Conservation (phyloP, 164 flowering plant species). For the Aristolochia californica region DNA sequence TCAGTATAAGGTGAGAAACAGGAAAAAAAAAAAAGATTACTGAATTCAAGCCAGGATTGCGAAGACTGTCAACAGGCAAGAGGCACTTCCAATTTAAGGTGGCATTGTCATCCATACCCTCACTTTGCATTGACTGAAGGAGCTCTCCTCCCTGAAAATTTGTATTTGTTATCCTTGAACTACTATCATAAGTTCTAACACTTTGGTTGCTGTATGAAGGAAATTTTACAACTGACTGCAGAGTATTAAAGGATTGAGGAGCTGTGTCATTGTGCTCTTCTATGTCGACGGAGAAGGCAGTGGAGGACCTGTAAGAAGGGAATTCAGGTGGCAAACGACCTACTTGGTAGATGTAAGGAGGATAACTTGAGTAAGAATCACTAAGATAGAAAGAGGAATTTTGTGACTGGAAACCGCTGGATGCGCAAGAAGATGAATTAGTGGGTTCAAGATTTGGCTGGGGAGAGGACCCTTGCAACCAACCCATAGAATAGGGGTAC, state of each 20-base stretch:
- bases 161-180: slow-evolving; percentile 9
- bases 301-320: slow-evolving; percentile 17
- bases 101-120: slow-evolving; percentile 14
- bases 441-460: slow-evolving; percentile 15
- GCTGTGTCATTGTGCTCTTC: slow-evolving; percentile 14
- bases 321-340: slow-evolving; percentile 14
- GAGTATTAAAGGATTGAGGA: slow-evolving; percentile 21
- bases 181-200: not conserved
- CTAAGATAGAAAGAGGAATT: slow-evolving; percentile 40
- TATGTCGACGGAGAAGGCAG: slow-evolving; percentile 18
- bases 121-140: slow-evolving; percentile 11
- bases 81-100: slow-evolving; percentile 15
- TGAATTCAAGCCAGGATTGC: slow-evolving; percentile 9
- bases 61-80: slow-evolving; percentile 17
- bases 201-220: slow-evolving; percentile 11
- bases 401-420: slow-evolving; percentile 31
- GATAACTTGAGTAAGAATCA: slow-evolving; percentile 33
- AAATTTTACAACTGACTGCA: slow-evolving; percentile 24
- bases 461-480: slow-evolving; percentile 14
- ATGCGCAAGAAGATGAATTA: slow-evolving; percentile 20
- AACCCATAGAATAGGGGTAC: slow-evolving; percentile 1
- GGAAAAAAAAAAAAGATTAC: no score
- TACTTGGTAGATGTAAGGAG: slow-evolving; percentile 22
- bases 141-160: slow-evolving; percentile 14
- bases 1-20: not conserved